Percentiles rank a stretch among this genome's conserved stretches.
phyloP scores from a whole-genome alignment of 2,329 filamentous ascomycete genomes.

The Beauveria pseudobassiana region DNA sequence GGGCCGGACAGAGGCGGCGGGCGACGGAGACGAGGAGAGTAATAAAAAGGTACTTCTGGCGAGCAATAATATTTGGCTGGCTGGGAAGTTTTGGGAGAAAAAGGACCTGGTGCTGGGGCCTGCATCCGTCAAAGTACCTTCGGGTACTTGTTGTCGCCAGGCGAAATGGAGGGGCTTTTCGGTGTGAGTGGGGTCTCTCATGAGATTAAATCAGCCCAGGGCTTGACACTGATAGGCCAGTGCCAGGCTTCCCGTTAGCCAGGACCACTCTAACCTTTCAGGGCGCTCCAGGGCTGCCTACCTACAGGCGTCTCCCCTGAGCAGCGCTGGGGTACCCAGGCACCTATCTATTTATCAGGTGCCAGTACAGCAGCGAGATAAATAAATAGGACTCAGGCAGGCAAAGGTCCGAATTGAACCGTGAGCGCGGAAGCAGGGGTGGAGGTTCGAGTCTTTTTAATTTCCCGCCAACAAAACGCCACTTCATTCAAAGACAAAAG shows the following conservation, averaged over 20 bases:
- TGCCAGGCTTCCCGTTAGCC: background rate
- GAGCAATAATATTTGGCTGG: no score
- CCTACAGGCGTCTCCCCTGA: slow-evolving; percentile 6
- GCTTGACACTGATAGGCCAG: slow-evolving; percentile 22
- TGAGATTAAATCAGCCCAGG: slow-evolving; percentile 34
- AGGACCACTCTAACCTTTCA: background rate
- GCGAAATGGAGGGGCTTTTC: slow-evolving; percentile 11
- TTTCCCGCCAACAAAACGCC: slow-evolving; percentile 1
- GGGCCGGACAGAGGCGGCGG: background rate
- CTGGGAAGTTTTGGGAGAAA: no score
- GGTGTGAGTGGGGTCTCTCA: slow-evolving; percentile 34
- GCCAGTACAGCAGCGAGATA: no score
- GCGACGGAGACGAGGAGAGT: background rate
- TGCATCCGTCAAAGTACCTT: background rate
- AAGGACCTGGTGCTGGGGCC: background rate
- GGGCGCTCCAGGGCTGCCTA: background rate
- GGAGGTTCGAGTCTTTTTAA: background rate
- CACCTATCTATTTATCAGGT: no score
- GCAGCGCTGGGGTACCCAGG: background rate
- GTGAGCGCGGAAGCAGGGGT: background rate
- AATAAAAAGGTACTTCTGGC: no score
- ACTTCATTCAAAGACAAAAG: background rate
- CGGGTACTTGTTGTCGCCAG: slow-evolving; percentile 5
- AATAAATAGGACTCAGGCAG: no score
- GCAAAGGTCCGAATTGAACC: no score